These are phyloP conservation scores for Porodaedalea pini DNA, from an alignment of 1,284 basidiomycete genomes.

Conservation along the genomic window DNA sequence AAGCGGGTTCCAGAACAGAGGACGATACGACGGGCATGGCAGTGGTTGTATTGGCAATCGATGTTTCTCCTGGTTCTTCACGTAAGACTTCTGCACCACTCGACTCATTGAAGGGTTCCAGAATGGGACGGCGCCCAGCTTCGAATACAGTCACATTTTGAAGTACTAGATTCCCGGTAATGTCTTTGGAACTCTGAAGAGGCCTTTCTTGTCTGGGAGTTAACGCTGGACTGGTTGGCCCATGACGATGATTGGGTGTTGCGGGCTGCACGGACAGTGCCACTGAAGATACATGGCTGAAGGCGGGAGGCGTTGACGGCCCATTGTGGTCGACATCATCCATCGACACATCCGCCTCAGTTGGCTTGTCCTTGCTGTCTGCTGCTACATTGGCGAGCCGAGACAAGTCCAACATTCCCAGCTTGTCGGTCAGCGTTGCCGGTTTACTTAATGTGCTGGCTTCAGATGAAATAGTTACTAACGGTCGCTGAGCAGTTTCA, in stretches of 20 bases:
- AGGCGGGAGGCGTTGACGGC: neutral
- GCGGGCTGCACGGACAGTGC: neutral
- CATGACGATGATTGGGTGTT: too few species aligned
- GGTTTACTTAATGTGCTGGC: neutral
- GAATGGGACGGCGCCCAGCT: too few species aligned
- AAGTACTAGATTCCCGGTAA: too few species aligned
- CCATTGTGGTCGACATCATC: neutral
- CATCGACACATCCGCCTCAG: neutral
- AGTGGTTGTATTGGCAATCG: neutral
- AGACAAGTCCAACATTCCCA: slow-evolving; percentile 1
- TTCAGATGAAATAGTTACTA: neutral
- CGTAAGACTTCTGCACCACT: neutral
- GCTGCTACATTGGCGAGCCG: neutral
- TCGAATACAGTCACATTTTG: too few species aligned
- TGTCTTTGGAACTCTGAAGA: too few species aligned
- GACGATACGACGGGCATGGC: neutral
- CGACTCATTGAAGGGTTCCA: too few species aligned
- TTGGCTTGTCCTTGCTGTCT: neutral
- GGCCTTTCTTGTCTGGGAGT: too few species aligned
- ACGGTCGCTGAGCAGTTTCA: neutral
- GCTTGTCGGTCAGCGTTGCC: neutral
- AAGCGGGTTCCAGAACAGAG: neutral
- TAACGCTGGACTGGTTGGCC: too few species aligned
- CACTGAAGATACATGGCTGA: neutral
- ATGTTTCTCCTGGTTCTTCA: neutral